Evolutionary conservation across 2,329 filamentous ascomycete species (phyloP), one percentile per base, ranked within the genome.

Genomic region (Fusarium sp.): DNA sequence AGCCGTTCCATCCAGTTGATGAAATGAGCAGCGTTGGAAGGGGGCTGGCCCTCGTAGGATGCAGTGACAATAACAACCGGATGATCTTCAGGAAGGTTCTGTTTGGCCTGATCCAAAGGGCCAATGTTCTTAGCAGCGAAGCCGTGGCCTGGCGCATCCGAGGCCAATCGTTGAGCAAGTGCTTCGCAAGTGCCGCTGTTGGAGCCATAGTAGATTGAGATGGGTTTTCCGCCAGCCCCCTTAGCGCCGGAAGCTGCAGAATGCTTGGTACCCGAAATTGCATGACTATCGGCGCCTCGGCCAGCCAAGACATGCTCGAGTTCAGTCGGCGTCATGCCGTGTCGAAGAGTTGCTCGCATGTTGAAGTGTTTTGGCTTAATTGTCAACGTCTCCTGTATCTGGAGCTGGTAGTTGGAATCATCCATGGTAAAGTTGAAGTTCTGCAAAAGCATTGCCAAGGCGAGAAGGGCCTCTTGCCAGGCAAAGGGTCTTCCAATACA

Each of bases 401-500:
- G 78, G 16, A 93, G 80, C 41, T 86, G 79, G 74, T 93, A 93
- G 71, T 84, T 85, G 0, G 91, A 88, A 70, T 95, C 76, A 35
- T 73, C 88, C 43, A 91, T 81, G 58, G 86, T 85, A 68, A 95
- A 90, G 74, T 94, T 88, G 83, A 95, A 94, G 77, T 92, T 93
- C 76, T 94, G 92, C 67, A 95, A 84, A 14, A 94, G 79, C 75
- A 93, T 86, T 0, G 91, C 89, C 75, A 91, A 84, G 10, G 88
- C 87, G 1, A 94, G 82, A 6, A 92, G 79, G 2, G 88, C 86
- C 81, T 95, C 93, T 78, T 95, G 93, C 91, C 91, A 93, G 1
- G 93, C 92, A 79, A 95, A 95, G 0, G 90, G 87, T 1, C 92
- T 85, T 5, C 93, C 93, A 69, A 95, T 95, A 75, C 93, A 95